Base-by-base conservation (phyloP, 177 flowering plant species). In the Vitis hybrid region DNA sequence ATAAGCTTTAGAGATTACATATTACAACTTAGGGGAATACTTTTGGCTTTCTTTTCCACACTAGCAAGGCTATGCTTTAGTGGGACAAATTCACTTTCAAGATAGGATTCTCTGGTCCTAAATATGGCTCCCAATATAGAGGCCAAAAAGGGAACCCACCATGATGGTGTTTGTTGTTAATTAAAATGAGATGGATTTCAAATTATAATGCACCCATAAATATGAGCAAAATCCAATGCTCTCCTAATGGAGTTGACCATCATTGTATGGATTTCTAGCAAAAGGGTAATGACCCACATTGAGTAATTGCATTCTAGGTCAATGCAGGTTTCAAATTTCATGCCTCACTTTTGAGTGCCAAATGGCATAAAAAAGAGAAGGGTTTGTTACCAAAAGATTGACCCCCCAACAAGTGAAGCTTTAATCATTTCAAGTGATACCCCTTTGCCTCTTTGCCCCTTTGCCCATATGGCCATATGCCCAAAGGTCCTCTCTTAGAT, bases 81-180 rank as follows among this genome's bases (percentile, higher is more conserved):
- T 47, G 20, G 53, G 63, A 68, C 66, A 64, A 11, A 60, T 4
- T 14, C 8, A 53, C 18, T 64, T 59, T 68, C 2, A 62, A 10
- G 47, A 55, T 57, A 33, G 70, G 76, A 77, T 73, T 73, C 80
- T 61, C 51, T 47, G 3, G 70, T 44, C 49, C 65, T 19, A 28
- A 66, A 71, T 6, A 24, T 66, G 59, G 69, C 50, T 67, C 44
- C 65, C 63, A 55, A 14, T 28, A 22, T 70, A 72, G 81, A 73
- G 72, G 80, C 77, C 79, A 81, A 54, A 78, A 81, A 81, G 81
- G 65, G 12, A 56, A 61, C 5, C 20, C 13, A 54, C 11, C 66
- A 78, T 81, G 44, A 81, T 75, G 65, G 62, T 78, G 81, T 73
- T 75, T 53, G 38, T 72, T 70, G 69, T 19, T 59, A 65, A 53